Conservation (phyloP, 2,329 filamentous ascomycete species). For the Teratosphaeria viscida region DNA sequence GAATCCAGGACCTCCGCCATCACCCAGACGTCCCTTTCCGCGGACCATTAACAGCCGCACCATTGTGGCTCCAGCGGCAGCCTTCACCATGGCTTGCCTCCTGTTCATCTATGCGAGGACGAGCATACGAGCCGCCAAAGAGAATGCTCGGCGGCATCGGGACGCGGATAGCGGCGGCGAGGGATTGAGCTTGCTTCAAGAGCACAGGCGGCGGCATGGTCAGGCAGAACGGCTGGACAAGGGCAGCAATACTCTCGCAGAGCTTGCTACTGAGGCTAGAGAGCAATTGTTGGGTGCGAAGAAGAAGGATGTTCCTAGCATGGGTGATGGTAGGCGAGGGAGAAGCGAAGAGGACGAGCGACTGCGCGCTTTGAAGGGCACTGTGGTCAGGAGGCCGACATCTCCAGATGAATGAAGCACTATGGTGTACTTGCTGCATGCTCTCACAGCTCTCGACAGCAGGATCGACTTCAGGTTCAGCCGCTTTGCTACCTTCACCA, state of each 20-base stretch:
- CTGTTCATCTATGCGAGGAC: constrained; percentile 53
- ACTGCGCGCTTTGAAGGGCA: constrained; percentile 29
- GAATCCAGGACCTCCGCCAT: constrained; percentile 24
- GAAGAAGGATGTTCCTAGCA: constrained; percentile 7
- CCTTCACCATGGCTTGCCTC: constrained; percentile 50
- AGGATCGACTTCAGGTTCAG: too few species aligned
- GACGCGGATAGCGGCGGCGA: constrained; percentile 47
- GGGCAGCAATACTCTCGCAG: constrained; percentile 22
- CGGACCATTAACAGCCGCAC: constrained; percentile 29
- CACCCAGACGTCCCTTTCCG: constrained; percentile 21
- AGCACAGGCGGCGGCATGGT: constrained; percentile 45
- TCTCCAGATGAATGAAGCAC: background rate
- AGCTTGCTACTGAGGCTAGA: constrained; percentile 18
- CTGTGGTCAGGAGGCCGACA: background rate
- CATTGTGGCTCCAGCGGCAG: constrained; percentile 51
- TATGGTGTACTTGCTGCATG: too few species aligned
- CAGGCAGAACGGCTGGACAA: constrained; percentile 36
- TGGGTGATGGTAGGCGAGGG: constrained; percentile 10
- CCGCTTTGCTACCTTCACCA: too few species aligned
- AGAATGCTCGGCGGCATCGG: constrained; percentile 50
- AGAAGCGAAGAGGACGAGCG: constrained; percentile 29
- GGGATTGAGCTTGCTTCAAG: constrained; percentile 41
- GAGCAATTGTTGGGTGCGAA: constrained; percentile 17
- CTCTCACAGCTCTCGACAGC: too few species aligned
- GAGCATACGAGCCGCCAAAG: constrained; percentile 55